These are phyloP conservation scores for Micractinium sp. DNA, from an alignment of 139 green algal genomes.

Conservation along the genomic window DNA sequence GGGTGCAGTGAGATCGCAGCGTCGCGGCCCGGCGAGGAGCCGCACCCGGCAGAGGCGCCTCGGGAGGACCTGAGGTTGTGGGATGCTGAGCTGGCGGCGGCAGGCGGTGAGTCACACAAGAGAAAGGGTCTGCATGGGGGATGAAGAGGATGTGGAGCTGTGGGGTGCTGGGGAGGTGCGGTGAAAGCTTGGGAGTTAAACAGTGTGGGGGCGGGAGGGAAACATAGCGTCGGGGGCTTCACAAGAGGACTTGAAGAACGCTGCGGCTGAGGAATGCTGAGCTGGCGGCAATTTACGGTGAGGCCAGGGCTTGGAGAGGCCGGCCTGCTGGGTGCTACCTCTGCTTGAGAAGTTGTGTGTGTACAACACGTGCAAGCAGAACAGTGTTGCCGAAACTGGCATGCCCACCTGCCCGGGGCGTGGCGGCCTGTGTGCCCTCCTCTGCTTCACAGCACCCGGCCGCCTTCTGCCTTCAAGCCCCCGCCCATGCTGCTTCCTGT, in stretches of 20 bases:
- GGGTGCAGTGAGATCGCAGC: conserved; percentile 50
- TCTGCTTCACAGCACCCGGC: too few relatives aligned
- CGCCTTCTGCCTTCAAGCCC: too few relatives aligned
- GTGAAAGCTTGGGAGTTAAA: too few relatives aligned
- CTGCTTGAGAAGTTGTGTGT: too few relatives aligned
- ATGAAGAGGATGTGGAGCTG: background rate
- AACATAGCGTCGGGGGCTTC: too few relatives aligned
- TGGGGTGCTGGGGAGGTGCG: background rate
- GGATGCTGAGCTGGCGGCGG: background rate
- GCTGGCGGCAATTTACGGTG: background rate
- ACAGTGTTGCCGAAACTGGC: too few relatives aligned
- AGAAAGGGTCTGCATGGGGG: background rate
- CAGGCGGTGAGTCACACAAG: background rate
- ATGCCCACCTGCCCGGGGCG: too few relatives aligned
- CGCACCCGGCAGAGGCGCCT: conserved; percentile 10
- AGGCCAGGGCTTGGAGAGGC: too few relatives aligned
- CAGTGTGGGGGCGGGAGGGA: background rate
- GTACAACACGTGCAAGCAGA: too few relatives aligned
- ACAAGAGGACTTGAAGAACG: background rate
- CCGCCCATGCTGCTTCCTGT: background rate
- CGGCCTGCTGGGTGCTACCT: too few relatives aligned
- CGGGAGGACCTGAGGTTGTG: conserved; percentile 43
- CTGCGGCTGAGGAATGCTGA: background rate
- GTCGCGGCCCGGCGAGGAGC: conserved; percentile 15
- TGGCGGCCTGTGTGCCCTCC: too few relatives aligned